Evolutionary conservation across 164 flowering plant species (phyloP), one percentile per base, ranked within the genome.

Genomic region (Vitis rotundifolia): DNA sequence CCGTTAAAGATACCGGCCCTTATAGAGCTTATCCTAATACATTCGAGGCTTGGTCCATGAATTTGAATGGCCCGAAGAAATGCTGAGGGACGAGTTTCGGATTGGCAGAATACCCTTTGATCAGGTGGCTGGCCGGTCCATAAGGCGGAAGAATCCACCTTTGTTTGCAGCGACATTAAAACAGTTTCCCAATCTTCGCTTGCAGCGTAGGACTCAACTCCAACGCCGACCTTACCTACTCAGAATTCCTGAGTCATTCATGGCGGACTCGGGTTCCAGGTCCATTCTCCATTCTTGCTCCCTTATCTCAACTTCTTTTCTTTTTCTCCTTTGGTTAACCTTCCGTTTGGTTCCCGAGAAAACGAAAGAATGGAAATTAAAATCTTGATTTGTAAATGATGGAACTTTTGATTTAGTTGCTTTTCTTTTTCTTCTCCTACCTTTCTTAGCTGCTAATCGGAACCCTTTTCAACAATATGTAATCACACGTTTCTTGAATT

Each of bases 261-360:
- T 66, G 65, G 62, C 67, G 8, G 57, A 63, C 1, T 52, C 72
- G 14, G 63, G 66, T 59, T 73, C 72, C 44, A 76, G 79, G 84
- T 76, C 51, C 48, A n/a, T 44, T 59, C 54, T 28, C 66, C 13
- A n/a, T 37, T 60, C 15, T 65, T 10, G 8, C 14, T 54, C 31
- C 37, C 22, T 9, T 64, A 1, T 10, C 59, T 53, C 26, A 7
- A 11, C 50, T 51, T 26, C 50, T 59, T 49, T 44, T 3, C 13
- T 47, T n/a, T 54, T 44, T 31, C 16, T 37, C 2, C 15, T 0
- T 53, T n/a, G 54, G 4, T 51, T 31, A 22, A 31, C 29, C 58
- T 57, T 44, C 5, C 15, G 22, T 15, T 72, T 26, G 61, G 26
- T 31, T 57, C 26, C 66, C 3, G 29, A 63, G 66, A 63, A 63